Evolutionary conservation across 108 stramenopile species (phyloP), one percentile per base, ranked within the genome.

Genomic region (Fistulifera pelliculosa): DNA sequence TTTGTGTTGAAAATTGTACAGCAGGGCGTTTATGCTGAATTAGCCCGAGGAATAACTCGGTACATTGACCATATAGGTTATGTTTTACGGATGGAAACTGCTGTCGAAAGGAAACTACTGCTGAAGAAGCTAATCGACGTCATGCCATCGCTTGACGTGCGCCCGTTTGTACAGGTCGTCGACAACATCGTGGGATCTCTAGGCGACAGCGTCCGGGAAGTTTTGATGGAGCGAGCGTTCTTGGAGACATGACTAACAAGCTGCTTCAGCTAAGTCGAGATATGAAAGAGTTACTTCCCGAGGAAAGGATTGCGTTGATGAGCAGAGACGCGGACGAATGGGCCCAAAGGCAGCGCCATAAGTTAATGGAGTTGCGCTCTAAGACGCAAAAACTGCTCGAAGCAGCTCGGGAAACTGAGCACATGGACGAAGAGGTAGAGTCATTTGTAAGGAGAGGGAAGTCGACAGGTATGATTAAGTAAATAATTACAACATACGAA

Each of bases 131-230:
- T 92, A 25, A 87, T 92, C 45, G 86, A 92, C 52, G 83, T 62
- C 1, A 81, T 92, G 81, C 90, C 90, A 14, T 81, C 90, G 2
- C 58, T 92, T 71, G 90, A 92, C 60, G 84, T 92, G 27, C 74
- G 90, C 1, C 90, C 90, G 19, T 92, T 92, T 62, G 86, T 87
- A 8, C 78, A 73, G 59, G 90, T 92, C 11, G 84, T 88, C n/a
- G 75, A 83, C 48, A 92, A 88, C 39, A 83, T 92, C 51, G 90
- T 77, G 18, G 73, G 80, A 12, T 73, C 86, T 42, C 67, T 92
- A 21, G 90, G 90, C 13, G 77, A 77, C 43, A 67, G 71, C n/a
- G 76, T 67, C 4, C 71, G 66, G 54, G 90, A 5, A 81, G 87
- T 26, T 87, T 87, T 53, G 83, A 81, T 44, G 74, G 61, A 1